Conservation (phyloP, 73 alveolate species). For the Paraurostyla sp. region DNA sequence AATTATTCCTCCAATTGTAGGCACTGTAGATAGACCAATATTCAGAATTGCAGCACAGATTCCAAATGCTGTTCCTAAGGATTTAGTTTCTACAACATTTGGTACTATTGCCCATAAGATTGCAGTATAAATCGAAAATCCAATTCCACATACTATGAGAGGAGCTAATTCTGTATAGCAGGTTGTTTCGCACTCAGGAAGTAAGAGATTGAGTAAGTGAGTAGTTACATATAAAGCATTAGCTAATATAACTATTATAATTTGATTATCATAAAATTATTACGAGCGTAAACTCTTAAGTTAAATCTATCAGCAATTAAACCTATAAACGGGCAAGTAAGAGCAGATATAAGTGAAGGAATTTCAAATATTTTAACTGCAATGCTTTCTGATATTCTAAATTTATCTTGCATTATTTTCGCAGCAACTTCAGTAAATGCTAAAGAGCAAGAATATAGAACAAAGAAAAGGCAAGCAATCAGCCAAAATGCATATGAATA, state of each 20-base stretch:
- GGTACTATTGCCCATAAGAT: constrained; percentile 11
- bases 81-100: not conserved
- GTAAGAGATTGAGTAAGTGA: not conserved
- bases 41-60: not conserved
- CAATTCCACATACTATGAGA: not conserved
- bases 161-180: not conserved
- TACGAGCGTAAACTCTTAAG: too few species aligned
- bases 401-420: too few species aligned
- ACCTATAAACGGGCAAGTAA: too few species aligned
- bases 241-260: too few species aligned
- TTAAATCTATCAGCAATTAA: too few species aligned
- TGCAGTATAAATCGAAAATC: not conserved
- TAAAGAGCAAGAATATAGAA: too few species aligned
- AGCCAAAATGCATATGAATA: too few species aligned
- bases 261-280: constrained; percentile 30
- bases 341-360: too few species aligned
- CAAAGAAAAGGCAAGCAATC: too few species aligned
- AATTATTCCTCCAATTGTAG: not conserved
- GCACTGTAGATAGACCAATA: not conserved
- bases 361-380: too few species aligned
- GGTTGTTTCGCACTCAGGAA: not conserved
- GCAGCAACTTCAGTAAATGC: too few species aligned
- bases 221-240: not conserved
- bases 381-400: too few species aligned
- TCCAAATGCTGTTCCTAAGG: constrained; percentile 32